A percentile compares a stretch with the other conserved stretches of the same genome.
Conservation (phyloP, 257 asterid species). For the Solanum bulbocastanum region DNA sequence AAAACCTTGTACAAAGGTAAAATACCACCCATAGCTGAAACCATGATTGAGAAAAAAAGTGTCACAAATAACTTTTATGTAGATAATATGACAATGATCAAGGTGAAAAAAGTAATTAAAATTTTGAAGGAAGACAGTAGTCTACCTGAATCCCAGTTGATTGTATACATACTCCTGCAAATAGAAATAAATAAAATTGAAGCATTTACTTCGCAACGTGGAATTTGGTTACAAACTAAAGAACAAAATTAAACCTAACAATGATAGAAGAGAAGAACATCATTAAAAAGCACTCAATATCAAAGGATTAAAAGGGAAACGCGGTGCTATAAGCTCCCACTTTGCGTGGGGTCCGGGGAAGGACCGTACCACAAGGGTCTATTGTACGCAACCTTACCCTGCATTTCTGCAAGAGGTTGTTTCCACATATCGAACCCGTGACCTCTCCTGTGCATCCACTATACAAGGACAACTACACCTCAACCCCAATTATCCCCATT, state of each 20-base stretch:
- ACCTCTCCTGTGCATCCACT: background rate
- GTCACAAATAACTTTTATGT: background rate
- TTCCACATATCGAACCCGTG: background rate
- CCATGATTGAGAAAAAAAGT: background rate
- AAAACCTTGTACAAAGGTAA: constrained; percentile 87
- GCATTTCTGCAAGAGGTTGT: background rate
- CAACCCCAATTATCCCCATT: background rate
- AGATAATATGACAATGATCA: background rate
- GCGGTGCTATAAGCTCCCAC: background rate
- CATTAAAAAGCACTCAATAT: too few relatives aligned
- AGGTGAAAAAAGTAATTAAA: background rate
- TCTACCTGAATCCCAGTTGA: constrained; percentile 72
- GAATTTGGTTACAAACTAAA: background rate
- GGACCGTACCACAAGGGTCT: background rate
- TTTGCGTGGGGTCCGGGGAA: too few relatives aligned
- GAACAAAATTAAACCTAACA: background rate
- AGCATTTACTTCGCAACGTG: background rate
- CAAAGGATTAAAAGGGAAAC: background rate
- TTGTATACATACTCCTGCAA: constrained; percentile 88
- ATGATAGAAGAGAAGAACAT: too few relatives aligned
- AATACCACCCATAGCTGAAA: constrained; percentile 93
- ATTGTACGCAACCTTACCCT: background rate
- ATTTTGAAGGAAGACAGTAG: background rate
- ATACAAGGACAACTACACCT: background rate
- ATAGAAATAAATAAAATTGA: constrained; percentile 14